phyloP scores from a whole-genome alignment of 768 basidiomycete genomes.

The Paxillus ammoniavirescens region DNA sequence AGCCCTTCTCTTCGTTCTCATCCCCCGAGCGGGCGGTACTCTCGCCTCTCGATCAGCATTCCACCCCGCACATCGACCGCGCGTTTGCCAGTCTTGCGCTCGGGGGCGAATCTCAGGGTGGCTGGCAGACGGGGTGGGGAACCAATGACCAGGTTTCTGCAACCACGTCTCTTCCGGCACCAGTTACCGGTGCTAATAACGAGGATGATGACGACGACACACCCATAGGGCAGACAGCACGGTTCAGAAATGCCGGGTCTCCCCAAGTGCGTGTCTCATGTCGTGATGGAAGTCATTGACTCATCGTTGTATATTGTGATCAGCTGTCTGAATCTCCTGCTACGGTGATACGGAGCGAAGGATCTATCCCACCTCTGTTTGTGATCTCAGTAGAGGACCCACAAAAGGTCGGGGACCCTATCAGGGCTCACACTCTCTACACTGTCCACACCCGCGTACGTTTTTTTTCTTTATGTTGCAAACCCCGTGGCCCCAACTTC shows the following conservation, averaged over 20 bases:
- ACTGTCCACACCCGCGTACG: constrained; percentile 87
- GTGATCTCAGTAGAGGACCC: constrained; percentile 93
- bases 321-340: constrained; percentile 17
- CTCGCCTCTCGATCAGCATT: constrained; percentile 30
- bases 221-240: constrained; percentile 52
- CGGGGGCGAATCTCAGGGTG: constrained; percentile 44
- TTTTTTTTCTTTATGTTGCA: background rate
- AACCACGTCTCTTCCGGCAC: constrained; percentile 19
- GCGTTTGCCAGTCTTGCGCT: constrained; percentile 45
- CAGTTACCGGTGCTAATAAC: constrained; percentile 20
- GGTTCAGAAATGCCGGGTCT: constrained; percentile 29
- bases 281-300: background rate
- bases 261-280: constrained; percentile 14
- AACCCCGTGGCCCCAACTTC: background rate
- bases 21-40: constrained; percentile 27
- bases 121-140: constrained; percentile 55
- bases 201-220: constrained; percentile 71
- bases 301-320: background rate
- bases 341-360: constrained; percentile 31
- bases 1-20: constrained; percentile 11
- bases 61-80: constrained; percentile 23
- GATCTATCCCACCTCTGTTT: constrained; percentile 68
- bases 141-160: constrained; percentile 28
- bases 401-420: constrained; percentile 94
- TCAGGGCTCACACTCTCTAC: constrained; percentile 93